A percentile compares a stretch with the other conserved stretches of the same genome.
Evolutionary conservation across 495 filamentous ascomycete genomes (phyloP).

Genomic region (Penicillium lagena): DNA sequence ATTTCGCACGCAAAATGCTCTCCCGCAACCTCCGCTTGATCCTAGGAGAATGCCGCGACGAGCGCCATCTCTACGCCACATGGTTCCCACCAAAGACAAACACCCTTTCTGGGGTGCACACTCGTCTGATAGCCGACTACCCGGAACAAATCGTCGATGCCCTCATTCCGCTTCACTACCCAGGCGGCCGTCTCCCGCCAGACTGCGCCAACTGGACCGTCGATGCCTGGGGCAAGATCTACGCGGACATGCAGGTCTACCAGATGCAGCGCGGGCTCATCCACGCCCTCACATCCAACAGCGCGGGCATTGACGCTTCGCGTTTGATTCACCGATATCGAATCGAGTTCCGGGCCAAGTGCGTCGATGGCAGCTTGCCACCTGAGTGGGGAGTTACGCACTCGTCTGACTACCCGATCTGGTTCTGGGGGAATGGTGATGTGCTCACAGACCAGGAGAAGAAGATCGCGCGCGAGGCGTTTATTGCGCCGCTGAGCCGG

Average conservation of each 20-base stretch:
- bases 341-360: conserved; percentile 42
- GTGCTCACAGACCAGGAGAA: conserved; percentile 35
- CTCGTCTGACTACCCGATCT: conserved; percentile 47
- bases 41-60: conserved; percentile 50
- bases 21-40: conserved; percentile 42
- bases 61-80: conserved; percentile 44
- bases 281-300: conserved; percentile 20
- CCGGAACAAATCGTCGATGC: conserved; percentile 33
- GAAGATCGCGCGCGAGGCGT: conserved; percentile 22
- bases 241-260: conserved; percentile 53
- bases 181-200: conserved; percentile 17
- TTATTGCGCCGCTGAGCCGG: conserved; percentile 34
- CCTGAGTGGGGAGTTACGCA: conserved; percentile 52
- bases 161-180: conserved; percentile 40
- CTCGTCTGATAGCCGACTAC: conserved; percentile 48
- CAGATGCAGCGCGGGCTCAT: conserved; percentile 36
- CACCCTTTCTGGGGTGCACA: conserved; percentile 29
- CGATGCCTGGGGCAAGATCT: conserved; percentile 50
- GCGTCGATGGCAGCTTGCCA: conserved; percentile 33
- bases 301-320: conserved; percentile 16
- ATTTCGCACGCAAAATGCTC: conserved; percentile 35
- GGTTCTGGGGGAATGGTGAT: conserved; percentile 51
- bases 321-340: conserved; percentile 38
- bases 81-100: conserved; percentile 34
- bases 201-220: conserved; percentile 24